Evolutionary conservation across 805 yeast species (phyloP).

Genomic region (Wickerhamomyces rabaulensis): DNA sequence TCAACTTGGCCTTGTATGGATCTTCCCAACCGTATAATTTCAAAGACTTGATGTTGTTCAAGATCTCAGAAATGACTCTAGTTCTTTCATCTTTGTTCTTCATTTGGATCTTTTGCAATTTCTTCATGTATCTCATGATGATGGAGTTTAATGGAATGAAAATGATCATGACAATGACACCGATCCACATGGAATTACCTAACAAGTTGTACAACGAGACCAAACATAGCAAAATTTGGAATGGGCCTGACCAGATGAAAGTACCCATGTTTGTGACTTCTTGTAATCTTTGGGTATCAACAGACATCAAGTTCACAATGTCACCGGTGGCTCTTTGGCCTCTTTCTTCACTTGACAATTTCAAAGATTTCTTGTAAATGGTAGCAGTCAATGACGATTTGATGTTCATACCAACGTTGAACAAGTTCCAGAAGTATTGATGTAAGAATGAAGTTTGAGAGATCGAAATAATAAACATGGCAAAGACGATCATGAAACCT

Average conservation of each 20-base stretch:
- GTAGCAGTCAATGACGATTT: conserved; percentile 64
- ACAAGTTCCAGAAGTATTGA: conserved; percentile 71
- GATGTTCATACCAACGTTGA: conserved; percentile 72
- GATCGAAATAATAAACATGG: conserved; percentile 74
- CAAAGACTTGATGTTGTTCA: conserved; percentile 87
- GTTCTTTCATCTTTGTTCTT: conserved; percentile 87
- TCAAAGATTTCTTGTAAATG: conserved; percentile 63
- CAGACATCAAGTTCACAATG: conserved; percentile 91
- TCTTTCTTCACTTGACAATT: conserved; percentile 66
- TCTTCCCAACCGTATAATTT: conserved; percentile 95
- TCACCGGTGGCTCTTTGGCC: conserved; percentile 81
- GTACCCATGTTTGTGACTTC: conserved; percentile 76
- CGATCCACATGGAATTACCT: conserved; percentile 95
- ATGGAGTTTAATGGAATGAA: conserved; percentile 77
- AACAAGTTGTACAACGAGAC: conserved; percentile 63
- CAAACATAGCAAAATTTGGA: conserved; percentile 76
- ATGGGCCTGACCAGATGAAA: conserved; percentile 89
- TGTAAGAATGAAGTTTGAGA: conserved; percentile 73
- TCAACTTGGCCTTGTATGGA: conserved; percentile 71
- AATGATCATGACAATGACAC: conserved; percentile 70
- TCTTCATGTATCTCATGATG: conserved; percentile 63
- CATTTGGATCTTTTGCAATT: conserved; percentile 82
- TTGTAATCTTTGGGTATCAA: conserved; percentile 85
- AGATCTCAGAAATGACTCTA: conserved; percentile 78
- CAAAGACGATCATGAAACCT: conserved; percentile 70